Conservation (phyloP, 2,329 filamentous ascomycete species). For the Cladosporium sp. region DNA sequence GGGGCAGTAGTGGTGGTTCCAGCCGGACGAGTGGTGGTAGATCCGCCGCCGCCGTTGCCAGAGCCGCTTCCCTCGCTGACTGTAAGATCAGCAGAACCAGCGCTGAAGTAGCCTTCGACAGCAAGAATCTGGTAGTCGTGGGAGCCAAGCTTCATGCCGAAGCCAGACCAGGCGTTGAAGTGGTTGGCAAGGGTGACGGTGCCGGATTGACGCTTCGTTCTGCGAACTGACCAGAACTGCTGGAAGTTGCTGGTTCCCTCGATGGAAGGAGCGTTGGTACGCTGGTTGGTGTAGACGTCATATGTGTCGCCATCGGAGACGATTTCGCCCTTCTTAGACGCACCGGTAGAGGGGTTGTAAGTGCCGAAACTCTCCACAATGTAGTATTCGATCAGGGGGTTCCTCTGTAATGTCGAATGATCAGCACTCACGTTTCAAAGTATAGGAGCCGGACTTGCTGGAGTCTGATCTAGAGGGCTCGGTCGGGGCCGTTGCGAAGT, state of each 20-base stretch:
- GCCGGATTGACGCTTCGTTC: conserved; percentile 28
- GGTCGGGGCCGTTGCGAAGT: too few relatives aligned
- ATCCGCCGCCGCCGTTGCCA: not conserved
- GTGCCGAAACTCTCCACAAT: conserved; percentile 51
- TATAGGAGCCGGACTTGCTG: too few relatives aligned
- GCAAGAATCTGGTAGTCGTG: conserved; percentile 41
- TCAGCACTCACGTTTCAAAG: not conserved
- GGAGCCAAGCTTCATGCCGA: conserved; percentile 25
- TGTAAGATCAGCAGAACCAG: conserved; percentile 35
- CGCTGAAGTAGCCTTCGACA: conserved; percentile 42
- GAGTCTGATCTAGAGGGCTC: too few relatives aligned
- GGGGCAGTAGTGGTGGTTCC: not conserved
- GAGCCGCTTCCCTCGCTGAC: conserved; percentile 19
- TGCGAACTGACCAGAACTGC: conserved; percentile 42
- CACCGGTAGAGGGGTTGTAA: conserved; percentile 35
- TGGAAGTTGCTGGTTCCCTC: conserved; percentile 38
- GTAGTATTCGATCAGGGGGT: conserved; percentile 54
- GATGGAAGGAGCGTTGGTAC: conserved; percentile 38
- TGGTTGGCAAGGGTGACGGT: conserved; percentile 26
- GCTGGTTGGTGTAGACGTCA: conserved; percentile 47
- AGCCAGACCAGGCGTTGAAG: conserved; percentile 24
- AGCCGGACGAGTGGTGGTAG: not conserved
- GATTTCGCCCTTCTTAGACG: conserved; percentile 49
- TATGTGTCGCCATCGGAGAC: conserved; percentile 51
- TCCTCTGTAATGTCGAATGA: conserved; percentile 19